Evolutionary conservation across 2,329 filamentous ascomycete genomes (phyloP), one percentile per base, ranked within the genome.

Genomic region (Microcyclospora pomicola): DNA sequence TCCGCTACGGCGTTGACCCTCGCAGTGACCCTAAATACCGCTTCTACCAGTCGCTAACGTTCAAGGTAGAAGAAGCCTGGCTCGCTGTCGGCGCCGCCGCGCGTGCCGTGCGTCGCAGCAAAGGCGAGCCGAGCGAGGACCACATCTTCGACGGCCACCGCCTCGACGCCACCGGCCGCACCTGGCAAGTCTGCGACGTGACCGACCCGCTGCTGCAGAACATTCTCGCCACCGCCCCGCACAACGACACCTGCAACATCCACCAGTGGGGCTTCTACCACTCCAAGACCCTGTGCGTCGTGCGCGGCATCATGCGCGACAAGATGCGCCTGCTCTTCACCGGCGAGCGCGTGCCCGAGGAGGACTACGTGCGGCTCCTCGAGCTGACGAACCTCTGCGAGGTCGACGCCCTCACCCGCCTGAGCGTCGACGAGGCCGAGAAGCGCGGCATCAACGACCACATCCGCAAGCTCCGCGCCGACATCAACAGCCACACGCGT

Each of bases 121-220:
- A 46, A 38, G 42, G 45, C 11, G 44, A 48, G 30, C 39, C 32
- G 9, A 40, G 35, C 32, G 44, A 48, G 27, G 78, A 69, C 37
- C 87, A 96, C 58, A 66, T 88, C 1, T 96, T 95, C 59, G 84
- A 92, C 43, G 88, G 88, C 34, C 68, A 76, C 42, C 72, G 71
- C 2, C 75, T 88, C 38, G 75, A 75, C 12, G 72, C 74, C 1
- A 86, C 94, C 52, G 86, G 86, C 30, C 91, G 91, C 52, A 79
- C 91, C 35, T 98, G 86, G 81, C 91, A 96, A 65, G 73, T 92
- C 16, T 93, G 86, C 62, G 91, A 98, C 58, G 80, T 96, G 38
- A 80, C 75, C 0, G 88, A 96, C 51, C 82, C 85, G 0, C 54
- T 87, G 1, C 66, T 96, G 1, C 64, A 66, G 1, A 59, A 66